Conservation (phyloP, 371 early-diverging fungal genomes). For the Mucor plumbeus region DNA sequence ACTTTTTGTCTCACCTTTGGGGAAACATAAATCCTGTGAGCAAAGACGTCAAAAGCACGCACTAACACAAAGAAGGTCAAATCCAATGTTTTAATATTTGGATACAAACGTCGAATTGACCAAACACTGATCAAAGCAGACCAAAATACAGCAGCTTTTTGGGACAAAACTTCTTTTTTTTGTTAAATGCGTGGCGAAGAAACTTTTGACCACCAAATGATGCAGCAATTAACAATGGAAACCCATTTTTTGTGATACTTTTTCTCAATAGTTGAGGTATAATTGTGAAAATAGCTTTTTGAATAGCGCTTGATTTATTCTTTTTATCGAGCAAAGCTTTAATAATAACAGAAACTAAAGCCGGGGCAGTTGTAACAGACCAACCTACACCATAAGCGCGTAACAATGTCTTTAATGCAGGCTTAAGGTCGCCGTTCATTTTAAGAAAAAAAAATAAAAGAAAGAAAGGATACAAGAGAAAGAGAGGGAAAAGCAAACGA, state of each 20-base stretch:
- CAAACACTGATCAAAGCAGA: slow-evolving; percentile 38
- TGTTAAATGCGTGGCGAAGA: slow-evolving; percentile 14
- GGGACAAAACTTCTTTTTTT: slow-evolving; percentile 9
- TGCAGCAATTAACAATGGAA: slow-evolving; percentile 41
- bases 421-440: slow-evolving; percentile 6
- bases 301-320: slow-evolving; percentile 18
- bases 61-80: slow-evolving; percentile 66
- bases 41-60: slow-evolving; percentile 63
- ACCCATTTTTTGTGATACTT: slow-evolving; percentile 43
- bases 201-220: slow-evolving; percentile 45
- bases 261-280: slow-evolving; percentile 29
- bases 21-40: slow-evolving; percentile 43
- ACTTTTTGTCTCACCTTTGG: slow-evolving; percentile 43
- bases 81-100: slow-evolving; percentile 55
- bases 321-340: slow-evolving; percentile 17
- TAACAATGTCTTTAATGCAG: slow-evolving; percentile 40
- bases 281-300: slow-evolving; percentile 22
- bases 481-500: not conserved
- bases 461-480: slow-evolving; percentile 4
- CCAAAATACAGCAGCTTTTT: slow-evolving; percentile 28
- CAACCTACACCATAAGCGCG: slow-evolving; percentile 50
- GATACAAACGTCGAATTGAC: slow-evolving; percentile 39
- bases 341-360: slow-evolving; percentile 28
- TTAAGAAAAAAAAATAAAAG: not conserved
- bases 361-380: slow-evolving; percentile 42